phyloP scores from a whole-genome alignment of 768 basidiomycete genomes.

The Tricholoma flavovirens region DNA sequence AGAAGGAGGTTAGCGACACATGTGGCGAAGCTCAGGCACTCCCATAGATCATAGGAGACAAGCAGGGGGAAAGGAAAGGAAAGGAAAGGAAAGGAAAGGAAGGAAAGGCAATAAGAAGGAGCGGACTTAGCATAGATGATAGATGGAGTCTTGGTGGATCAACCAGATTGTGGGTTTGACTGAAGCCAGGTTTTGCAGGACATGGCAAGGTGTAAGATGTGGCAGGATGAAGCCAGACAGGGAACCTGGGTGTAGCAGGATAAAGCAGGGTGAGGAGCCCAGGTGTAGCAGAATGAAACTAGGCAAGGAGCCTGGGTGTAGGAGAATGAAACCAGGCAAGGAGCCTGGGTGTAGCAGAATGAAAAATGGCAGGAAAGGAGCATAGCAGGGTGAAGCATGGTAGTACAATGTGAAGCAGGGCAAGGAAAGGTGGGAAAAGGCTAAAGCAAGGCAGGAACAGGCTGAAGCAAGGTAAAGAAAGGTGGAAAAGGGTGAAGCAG shows the following conservation, averaged over 20 bases:
- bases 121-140: neutral
- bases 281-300: neutral
- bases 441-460: neutral
- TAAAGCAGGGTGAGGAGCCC: neutral
- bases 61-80: neutral
- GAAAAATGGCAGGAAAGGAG: neutral
- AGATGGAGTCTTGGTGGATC: neutral
- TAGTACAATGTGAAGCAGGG: neutral
- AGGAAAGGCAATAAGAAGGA: neutral
- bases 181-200: neutral
- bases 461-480: no score
- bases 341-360: neutral
- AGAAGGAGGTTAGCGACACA: neutral
- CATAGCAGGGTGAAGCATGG: no score
- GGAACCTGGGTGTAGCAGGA: neutral
- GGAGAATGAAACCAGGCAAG: neutral
- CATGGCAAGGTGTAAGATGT: neutral
- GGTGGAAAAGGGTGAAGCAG: no score
- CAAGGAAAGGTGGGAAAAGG: neutral
- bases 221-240: neutral
- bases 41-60: neutral
- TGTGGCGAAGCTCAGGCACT: neutral
- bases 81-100: neutral
- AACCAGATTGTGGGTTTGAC: neutral
- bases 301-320: neutral